Evolutionary conservation across 805 yeast genomes (phyloP).

Genomic region (Cyberlindnera sargentensis): DNA sequence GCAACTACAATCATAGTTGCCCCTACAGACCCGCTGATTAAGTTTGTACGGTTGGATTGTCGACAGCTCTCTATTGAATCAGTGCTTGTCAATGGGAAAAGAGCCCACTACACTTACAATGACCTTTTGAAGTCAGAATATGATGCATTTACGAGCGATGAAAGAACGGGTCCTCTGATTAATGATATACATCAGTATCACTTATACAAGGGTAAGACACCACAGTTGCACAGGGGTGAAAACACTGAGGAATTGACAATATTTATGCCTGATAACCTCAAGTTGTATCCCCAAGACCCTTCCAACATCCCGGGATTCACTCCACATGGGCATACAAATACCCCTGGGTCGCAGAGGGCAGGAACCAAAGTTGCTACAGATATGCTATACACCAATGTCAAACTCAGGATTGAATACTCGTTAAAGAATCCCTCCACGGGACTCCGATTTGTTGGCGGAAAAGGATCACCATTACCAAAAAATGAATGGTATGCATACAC

Average conservation of each 20-base stretch:
- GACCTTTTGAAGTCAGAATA: conserved; percentile 41
- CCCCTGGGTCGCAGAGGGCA: conserved; percentile 29
- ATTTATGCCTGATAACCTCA: conserved; percentile 57
- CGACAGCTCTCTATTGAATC: conserved; percentile 62
- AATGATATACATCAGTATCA: conserved; percentile 47
- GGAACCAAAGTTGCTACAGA: conserved; percentile 24
- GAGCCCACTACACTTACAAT: conserved; percentile 45
- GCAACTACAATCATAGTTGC: conserved; percentile 76
- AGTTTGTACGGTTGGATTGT: conserved; percentile 66
- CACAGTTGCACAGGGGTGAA: conserved; percentile 43
- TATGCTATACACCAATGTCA: conserved; percentile 63
- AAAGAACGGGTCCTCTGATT: conserved; percentile 4
- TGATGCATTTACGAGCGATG: conserved; percentile 27
- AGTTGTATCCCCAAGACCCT: conserved; percentile 51
- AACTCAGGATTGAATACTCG: conserved; percentile 59
- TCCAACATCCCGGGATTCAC: conserved; percentile 28
- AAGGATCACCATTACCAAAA: conserved; percentile 32
- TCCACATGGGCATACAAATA: conserved; percentile 30
- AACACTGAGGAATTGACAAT: conserved; percentile 62
- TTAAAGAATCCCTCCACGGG: conserved; percentile 67
- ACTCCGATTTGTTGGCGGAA: conserved; percentile 62
- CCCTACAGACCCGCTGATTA: conserved; percentile 57
- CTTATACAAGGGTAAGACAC: conserved; percentile 44
- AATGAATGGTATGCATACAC: conserved; percentile 82
- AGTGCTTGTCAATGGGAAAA: conserved; percentile 57